Evolutionary conservation across 176 grass and related monocot species (phyloP).

Genomic region (Ananas comosus): DNA sequence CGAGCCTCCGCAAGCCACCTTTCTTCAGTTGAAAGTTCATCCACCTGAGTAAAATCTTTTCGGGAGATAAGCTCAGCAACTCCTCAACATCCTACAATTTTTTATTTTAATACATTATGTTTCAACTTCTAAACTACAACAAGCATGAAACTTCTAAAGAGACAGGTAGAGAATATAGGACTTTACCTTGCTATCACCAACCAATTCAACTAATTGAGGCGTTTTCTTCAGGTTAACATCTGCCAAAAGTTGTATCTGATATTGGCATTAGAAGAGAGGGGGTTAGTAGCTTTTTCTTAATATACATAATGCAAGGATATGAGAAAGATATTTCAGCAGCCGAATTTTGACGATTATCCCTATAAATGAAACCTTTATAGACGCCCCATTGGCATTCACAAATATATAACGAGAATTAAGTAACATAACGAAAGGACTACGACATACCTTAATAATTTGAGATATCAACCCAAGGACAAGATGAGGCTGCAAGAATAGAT

Average conservation of each 20-base stretch:
- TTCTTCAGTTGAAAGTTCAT: conserved; percentile 99
- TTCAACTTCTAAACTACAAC: conserved; percentile 1
- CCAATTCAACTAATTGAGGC: conserved; percentile 83
- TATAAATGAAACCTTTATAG: neutral
- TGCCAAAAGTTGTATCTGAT: conserved; percentile 91
- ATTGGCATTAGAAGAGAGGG: conserved; percentile 13
- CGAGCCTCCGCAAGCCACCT: conserved; percentile 53
- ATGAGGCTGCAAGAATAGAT: conserved; percentile 65
- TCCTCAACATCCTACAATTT: conserved; percentile 80
- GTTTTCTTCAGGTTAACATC: conserved; percentile 95
- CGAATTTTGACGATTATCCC: neutral
- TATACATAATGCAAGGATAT: neutral
- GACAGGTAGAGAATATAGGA: conserved; percentile 11
- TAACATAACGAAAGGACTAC: neutral
- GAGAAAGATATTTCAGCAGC: conserved; percentile 5
- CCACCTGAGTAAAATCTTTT: conserved; percentile 93
- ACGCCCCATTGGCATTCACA: neutral
- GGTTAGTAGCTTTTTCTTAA: neutral
- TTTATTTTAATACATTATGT: conserved; percentile 13
- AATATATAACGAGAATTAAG: neutral
- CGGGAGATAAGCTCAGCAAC: conserved; percentile 89
- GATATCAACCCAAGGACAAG: conserved; percentile 94
- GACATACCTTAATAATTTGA: conserved; percentile 84
- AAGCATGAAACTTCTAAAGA: conserved; percentile 6
- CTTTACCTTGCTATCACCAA: conserved; percentile 64